These are phyloP conservation scores for Hortiboletus campestris DNA, from an alignment of 768 basidiomycete genomes.

Conservation along the genomic window DNA sequence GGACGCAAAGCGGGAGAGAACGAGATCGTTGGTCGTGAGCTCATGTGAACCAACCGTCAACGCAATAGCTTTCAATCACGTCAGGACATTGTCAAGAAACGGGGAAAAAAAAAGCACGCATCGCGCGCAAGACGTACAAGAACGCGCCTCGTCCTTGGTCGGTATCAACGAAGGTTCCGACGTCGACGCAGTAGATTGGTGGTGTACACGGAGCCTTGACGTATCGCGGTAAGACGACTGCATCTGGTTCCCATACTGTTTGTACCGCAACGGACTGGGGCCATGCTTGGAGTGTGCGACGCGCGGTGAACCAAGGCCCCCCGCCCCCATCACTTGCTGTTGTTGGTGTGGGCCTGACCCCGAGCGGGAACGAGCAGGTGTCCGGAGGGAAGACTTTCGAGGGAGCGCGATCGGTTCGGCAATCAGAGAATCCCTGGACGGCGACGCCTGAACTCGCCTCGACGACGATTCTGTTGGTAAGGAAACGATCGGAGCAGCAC, in stretches of 20 bases:
- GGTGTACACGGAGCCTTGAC: slow-evolving; percentile 56
- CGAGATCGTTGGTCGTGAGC: slow-evolving; percentile 49
- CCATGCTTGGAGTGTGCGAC: slow-evolving; percentile 36
- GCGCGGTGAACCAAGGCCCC: slow-evolving; percentile 32
- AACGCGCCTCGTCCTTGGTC: slow-evolving; percentile 45
- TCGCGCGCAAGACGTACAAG: slow-evolving; percentile 40
- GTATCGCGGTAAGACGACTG: slow-evolving; percentile 40
- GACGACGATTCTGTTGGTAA: slow-evolving; percentile 23
- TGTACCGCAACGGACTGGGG: slow-evolving; percentile 44
- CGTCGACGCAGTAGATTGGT: slow-evolving; percentile 69
- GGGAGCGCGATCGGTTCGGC: slow-evolving; percentile 32
- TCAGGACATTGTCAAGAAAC: slow-evolving; percentile 9
- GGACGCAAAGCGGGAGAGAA: slow-evolving; percentile 46
- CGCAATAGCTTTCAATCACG: slow-evolving; percentile 9
- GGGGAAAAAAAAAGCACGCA: slow-evolving; percentile 13
- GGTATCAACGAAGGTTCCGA: slow-evolving; percentile 82
- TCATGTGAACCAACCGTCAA: slow-evolving; percentile 48
- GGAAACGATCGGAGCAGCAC: slow-evolving; percentile 25
- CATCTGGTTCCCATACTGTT: slow-evolving; percentile 36
- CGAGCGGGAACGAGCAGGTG: slow-evolving; percentile 32
- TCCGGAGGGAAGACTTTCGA: slow-evolving; percentile 31
- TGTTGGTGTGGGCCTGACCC: slow-evolving; percentile 28
- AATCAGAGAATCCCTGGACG: slow-evolving; percentile 51
- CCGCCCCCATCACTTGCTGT: slow-evolving; percentile 17
- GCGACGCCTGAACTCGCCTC: slow-evolving; percentile 34